Evolutionary conservation across 2,329 filamentous ascomycete genomes (phyloP).

Genomic region (Cordyceps tenuipes): DNA sequence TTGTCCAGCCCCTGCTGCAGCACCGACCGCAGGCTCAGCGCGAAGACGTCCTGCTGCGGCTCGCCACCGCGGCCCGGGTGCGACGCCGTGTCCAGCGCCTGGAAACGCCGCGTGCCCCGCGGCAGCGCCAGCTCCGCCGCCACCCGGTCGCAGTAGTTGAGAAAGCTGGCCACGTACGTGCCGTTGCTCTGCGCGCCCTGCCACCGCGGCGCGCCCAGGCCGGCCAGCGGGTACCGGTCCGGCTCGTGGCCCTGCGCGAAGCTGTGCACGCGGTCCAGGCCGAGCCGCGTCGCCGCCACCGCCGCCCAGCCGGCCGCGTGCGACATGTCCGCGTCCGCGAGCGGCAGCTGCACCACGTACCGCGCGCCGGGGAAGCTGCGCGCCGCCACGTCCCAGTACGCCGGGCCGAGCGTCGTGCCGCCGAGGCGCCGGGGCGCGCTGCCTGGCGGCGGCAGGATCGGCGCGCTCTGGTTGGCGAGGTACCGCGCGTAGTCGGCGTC

Average conservation of each 20-base stretch:
- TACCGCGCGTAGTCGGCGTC: slow-evolving; percentile 29
- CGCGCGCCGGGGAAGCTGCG: slow-evolving; percentile 24
- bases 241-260: slow-evolving; percentile 30
- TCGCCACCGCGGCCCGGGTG: slow-evolving; percentile 13
- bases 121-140: slow-evolving; percentile 20
- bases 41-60: slow-evolving; percentile 7
- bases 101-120: slow-evolving; percentile 22
- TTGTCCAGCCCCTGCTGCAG: slow-evolving; percentile 23
- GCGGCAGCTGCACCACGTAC: slow-evolving; percentile 28
- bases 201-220: slow-evolving; percentile 25
- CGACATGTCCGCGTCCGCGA: slow-evolving; percentile 27
- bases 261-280: slow-evolving; percentile 25
- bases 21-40: neutral
- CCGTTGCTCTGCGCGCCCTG: slow-evolving; percentile 26
- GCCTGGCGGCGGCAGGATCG: slow-evolving; percentile 25
- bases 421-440: slow-evolving; percentile 25
- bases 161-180: slow-evolving; percentile 29
- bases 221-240: slow-evolving; percentile 22
- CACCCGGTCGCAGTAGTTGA: slow-evolving; percentile 24
- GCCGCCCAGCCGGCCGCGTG: slow-evolving; percentile 27
- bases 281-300: slow-evolving; percentile 22
- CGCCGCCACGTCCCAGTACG: slow-evolving; percentile 24
- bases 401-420: slow-evolving; percentile 26
- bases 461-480: slow-evolving; percentile 22
- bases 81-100: slow-evolving; percentile 26